phyloP scores from a whole-genome alignment of 2,329 filamentous ascomycete species.

The Parafenestella ontariensis region DNA sequence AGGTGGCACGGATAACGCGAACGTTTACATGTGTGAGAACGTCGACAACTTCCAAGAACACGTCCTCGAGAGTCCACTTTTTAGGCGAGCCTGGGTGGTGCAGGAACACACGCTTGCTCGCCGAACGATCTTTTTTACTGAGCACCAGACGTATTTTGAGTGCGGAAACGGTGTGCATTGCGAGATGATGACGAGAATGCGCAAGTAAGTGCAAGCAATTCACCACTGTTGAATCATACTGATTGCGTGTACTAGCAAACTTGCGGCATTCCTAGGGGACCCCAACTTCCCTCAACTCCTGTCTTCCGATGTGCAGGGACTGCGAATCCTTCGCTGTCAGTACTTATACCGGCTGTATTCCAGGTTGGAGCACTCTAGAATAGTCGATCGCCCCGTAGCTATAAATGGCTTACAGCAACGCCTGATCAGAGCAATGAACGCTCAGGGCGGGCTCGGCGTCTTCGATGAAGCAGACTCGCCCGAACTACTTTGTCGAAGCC shows the following conservation, averaged over 20 bases:
- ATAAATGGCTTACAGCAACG: conserved; percentile 44
- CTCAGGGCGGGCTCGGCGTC: conserved; percentile 40
- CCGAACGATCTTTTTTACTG: conserved; percentile 32
- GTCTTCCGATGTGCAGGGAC: neutral
- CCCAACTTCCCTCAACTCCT: conserved; percentile 27
- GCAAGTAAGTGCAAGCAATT: conserved; percentile 16
- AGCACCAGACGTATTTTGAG: conserved; percentile 35
- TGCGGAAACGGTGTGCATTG: conserved; percentile 27
- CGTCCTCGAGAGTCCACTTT: conserved; percentile 19
- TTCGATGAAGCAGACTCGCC: conserved; percentile 29
- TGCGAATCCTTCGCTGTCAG: conserved; percentile 26
- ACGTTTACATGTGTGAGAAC: conserved; percentile 11
- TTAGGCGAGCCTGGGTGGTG: conserved; percentile 32
- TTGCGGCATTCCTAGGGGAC: conserved; percentile 37
- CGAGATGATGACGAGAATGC: conserved; percentile 15
- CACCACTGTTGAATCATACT: no score
- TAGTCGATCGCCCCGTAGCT: conserved; percentile 39
- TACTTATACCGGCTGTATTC: conserved; percentile 42
- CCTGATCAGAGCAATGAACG: conserved; percentile 25
- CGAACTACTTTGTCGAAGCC: neutral
- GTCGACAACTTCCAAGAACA: conserved; percentile 31
- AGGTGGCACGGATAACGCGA: neutral
- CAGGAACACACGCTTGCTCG: conserved; percentile 35
- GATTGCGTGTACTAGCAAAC: conserved; percentile 21
- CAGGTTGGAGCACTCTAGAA: conserved; percentile 21